These are phyloP conservation scores for Candida sp. DNA, from an alignment of 1,139 yeast species.

Conservation along the genomic window DNA sequence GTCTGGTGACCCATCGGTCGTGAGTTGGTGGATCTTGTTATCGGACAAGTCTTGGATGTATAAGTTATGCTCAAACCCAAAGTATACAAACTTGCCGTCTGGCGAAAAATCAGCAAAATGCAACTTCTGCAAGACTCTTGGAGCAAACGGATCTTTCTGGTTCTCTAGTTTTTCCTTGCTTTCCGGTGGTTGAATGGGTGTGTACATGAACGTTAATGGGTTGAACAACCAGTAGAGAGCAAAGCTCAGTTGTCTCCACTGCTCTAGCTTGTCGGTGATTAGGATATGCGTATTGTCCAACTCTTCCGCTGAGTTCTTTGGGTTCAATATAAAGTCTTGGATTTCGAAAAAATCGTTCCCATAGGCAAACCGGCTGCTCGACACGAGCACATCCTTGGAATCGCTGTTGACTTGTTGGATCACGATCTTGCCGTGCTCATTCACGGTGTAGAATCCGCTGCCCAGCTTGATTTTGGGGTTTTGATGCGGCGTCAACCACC, in stretches of 20 bases:
- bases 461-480: constrained; percentile 24
- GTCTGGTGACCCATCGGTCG: constrained; percentile 53
- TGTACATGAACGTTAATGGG: constrained; percentile 22
- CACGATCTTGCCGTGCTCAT: constrained; percentile 17
- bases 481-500: constrained; percentile 37
- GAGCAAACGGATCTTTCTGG: constrained; percentile 6
- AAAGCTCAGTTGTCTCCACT: constrained; percentile 48
- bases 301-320: constrained; percentile 32
- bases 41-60: constrained; percentile 41
- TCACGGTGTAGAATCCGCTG: constrained; percentile 38
- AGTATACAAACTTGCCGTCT: constrained; percentile 35
- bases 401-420: constrained; percentile 26
- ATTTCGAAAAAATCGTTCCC: constrained; percentile 36
- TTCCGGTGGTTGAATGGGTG: constrained; percentile 29
- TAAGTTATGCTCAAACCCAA: constrained; percentile 41
- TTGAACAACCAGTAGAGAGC: constrained; percentile 44
- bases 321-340: constrained; percentile 35
- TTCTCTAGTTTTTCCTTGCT: constrained; percentile 8
- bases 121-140: constrained; percentile 25
- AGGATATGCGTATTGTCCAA: constrained; percentile 34
- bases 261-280: constrained; percentile 30
- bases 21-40: constrained; percentile 35
- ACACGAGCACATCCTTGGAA: constrained; percentile 22
- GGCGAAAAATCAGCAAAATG: constrained; percentile 51
- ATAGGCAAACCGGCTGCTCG: constrained; percentile 31